Evolutionary conservation across 1,284 basidiomycete species (phyloP), one percentile per base, ranked within the genome.

Genomic region (Naganishia cerealis): DNA sequence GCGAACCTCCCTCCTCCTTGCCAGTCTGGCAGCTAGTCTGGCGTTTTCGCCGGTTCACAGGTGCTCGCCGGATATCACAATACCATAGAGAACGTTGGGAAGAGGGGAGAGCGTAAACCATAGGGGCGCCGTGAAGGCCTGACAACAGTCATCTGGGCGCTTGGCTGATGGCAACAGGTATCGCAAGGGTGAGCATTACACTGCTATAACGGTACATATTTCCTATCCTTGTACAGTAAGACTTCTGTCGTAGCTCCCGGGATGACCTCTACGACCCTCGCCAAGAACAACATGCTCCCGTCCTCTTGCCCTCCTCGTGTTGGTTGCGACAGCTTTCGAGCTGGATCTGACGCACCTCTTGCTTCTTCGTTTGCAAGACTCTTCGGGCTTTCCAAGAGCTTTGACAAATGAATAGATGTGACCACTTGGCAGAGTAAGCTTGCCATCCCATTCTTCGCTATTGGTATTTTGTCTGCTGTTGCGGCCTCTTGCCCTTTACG

Each of bases 281-380:
- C 69, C 8, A 70, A 43, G 57, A 70, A 67, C 36, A 66, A 42
- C 56, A 66, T 65, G 52, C 69, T 70, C 21, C 69, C 69, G 42
- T 57, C 48, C 42, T 62, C 54, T 26, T 26, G 48, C 57, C 36
- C 2, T 33, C n/a, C 15, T 46, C 13, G 48, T 54, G 18, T 26
- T 26, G 36, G 5, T 43, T 26, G 9, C 38, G n/a, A 15, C 50
- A 3, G 39, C n/a, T 26, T 21, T 33, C n/a, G 39, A 24, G 7
- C 48, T 33, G 2, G 8, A 2, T 43, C 13, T 12, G 13, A 16
- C 26, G 15, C 12, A 38, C 38, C 7, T 15, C 8, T n/a, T 13
- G 29, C 16, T 15, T 42, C 61, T 29, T 57, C 43, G 29, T 42
- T 29, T 42, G 29, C 24, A 33, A 21, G 40, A 15, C 48, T 2